Base-by-base conservation (phyloP, 2,329 filamentous ascomycete species). In the Knufia fluminis region DNA sequence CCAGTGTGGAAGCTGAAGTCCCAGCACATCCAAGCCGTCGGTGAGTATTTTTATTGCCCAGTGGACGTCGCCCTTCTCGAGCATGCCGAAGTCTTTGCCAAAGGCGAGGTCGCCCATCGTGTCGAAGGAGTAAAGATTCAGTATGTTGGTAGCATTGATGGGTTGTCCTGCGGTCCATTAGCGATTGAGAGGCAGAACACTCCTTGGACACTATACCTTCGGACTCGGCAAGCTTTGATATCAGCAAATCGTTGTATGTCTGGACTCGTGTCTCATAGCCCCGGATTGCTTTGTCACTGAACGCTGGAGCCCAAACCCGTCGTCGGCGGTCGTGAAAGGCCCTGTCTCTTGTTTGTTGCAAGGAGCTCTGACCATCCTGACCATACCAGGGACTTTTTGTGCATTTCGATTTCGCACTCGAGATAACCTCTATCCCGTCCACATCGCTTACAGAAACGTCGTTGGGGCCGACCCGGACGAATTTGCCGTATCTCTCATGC, bases 341-440 rank as follows among this genome's bases (percentile, higher is more conserved):
- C 38, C 59, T 60, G 40, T 69, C 62, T 3, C 71, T 64, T 3
- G 58, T 61, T 12, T 64, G 65, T 36, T 71, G 66, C 50, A 75
- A 55, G 0, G 68, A n/a, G n/a, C n/a, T n/a, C n/a, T n/a, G n/a
- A n/a, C n/a, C n/a, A 10, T 58, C 62, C 23, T 49, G 45, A 20
- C 66, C 64, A 54, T 75, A 75, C 64, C 65, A 74, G 0, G 62
- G 55, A 1, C 57, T 58, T 52, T 74, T 75, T 16, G 51, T 57
- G 28, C 68, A 71, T 53, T 61, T 61, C 1, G 69, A 62, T 22
- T 63, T 58, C 3, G 58, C 45, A 0, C 67, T 68, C 42, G 69
- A 69, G 10, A 72, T 64, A 46, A 56, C 48, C 55, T 67, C 50
- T 52, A 69, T 56, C 51, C 58, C 63, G 24, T 54, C 46, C 3